Percentiles rank a stretch among this genome's conserved stretches.
Evolutionary conservation across 176 grass and related monocot genomes (phyloP).

Genomic region (Oryza meyeriana): DNA sequence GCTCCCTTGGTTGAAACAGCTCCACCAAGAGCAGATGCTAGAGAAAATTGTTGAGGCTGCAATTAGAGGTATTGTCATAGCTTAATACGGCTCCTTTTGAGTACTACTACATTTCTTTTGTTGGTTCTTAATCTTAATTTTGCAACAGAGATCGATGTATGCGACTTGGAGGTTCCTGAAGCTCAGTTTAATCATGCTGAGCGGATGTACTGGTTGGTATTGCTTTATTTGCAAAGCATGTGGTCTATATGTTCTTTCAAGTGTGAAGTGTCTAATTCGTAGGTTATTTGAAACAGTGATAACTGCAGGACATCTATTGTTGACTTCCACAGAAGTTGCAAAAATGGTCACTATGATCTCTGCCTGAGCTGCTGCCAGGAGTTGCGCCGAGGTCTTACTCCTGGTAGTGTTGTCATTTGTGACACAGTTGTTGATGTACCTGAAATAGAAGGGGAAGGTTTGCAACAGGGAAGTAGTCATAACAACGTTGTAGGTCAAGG

Average conservation of each 20-base stretch:
- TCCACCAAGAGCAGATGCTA: conserved; percentile 49
- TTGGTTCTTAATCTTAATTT: conserved; percentile 10
- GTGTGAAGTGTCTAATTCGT: conserved; percentile 11
- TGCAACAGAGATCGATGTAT: conserved; percentile 37
- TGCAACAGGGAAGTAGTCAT: neutral
- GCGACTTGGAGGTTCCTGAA: conserved; percentile 33
- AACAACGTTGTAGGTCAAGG: neutral
- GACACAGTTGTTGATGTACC: neutral
- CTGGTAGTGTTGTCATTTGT: neutral
- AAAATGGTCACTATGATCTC: conserved; percentile 58
- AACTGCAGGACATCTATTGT: conserved; percentile 85
- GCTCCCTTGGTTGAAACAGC: conserved; percentile 68
- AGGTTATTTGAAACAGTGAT: conserved; percentile 38
- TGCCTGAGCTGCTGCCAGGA: conserved; percentile 67
- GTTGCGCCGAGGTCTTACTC: conserved; percentile 45
- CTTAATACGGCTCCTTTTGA: neutral
- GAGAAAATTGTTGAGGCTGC: conserved; percentile 68
- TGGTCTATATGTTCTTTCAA: neutral
- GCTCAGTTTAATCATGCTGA: conserved; percentile 18
- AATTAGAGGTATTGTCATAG: conserved; percentile 50
- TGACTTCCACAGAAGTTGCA: conserved; percentile 77
- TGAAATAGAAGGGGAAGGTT: conserved; percentile 17
- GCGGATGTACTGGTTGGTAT: conserved; percentile 69
- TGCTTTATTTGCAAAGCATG: neutral
- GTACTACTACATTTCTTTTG: neutral